phyloP scores from a whole-genome alignment of 2,329 filamentous ascomycete species.

The Colletotrichum sp. region DNA sequence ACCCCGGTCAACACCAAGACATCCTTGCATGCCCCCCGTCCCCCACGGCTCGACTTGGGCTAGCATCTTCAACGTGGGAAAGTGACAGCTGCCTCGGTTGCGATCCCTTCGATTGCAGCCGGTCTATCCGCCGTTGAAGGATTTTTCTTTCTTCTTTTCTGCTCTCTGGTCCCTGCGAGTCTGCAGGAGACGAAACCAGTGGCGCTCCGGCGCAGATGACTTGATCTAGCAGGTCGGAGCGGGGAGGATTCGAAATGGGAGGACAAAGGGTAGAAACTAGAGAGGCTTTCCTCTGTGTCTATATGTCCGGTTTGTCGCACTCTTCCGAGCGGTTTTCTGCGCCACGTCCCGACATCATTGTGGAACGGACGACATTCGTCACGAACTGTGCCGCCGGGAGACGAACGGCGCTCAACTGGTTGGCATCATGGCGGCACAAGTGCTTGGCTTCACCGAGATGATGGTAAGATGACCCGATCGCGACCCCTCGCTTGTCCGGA shows the following conservation, averaged over 20 bases:
- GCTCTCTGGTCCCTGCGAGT: background rate
- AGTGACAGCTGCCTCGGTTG: background rate
- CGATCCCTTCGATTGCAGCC: background rate
- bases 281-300: background rate
- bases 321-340: background rate
- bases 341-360: background rate
- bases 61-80: background rate
- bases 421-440: background rate
- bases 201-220: background rate
- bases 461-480: background rate
- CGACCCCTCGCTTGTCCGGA: background rate
- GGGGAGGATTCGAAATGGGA: background rate
- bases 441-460: constrained; percentile 1
- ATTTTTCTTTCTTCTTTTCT: background rate
- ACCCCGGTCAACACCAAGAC: background rate
- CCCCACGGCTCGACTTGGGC: background rate
- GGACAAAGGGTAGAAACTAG: background rate
- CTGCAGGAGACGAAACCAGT: background rate
- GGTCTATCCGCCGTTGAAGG: background rate
- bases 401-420: background rate
- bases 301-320: background rate
- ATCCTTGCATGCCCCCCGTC: background rate
- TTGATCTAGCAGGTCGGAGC: background rate
- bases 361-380: too few species aligned
- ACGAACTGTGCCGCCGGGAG: background rate